These are phyloP conservation scores for Chamaecrista fasciculata DNA, from an alignment of 306 rosid species.

Conservation along the genomic window DNA sequence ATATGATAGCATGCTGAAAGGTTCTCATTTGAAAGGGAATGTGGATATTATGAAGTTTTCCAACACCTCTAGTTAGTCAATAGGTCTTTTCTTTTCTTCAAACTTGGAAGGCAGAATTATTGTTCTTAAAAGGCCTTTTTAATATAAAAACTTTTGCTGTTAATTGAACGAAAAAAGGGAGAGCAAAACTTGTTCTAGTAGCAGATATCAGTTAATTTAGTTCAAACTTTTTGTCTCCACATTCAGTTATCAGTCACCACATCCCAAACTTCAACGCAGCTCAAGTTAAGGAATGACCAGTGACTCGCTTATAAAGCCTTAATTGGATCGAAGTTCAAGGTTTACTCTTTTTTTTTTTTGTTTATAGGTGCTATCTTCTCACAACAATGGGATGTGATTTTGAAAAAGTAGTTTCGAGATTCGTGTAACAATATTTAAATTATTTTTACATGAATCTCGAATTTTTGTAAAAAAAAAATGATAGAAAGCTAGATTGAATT, in stretches of 20 bases:
- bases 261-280: not conserved
- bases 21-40: slow-evolving; percentile 1
- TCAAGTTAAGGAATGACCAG: not conserved
- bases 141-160: not conserved
- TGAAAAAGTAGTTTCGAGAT: too few species aligned
- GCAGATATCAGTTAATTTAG: not conserved
- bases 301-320: not conserved
- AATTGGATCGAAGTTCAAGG: not conserved
- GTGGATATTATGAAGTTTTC: slow-evolving; percentile 10
- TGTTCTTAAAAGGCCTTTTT: not conserved
- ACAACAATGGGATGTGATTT: not conserved
- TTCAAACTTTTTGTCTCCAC: not conserved
- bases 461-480: too few species aligned
- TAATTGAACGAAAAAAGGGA: not conserved
- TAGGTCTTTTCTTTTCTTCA: not conserved
- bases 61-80: slow-evolving; percentile 32
- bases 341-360: not conserved
- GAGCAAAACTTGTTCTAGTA: not conserved
- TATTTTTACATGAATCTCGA: too few species aligned
- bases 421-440: too few species aligned
- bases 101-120: not conserved
- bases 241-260: not conserved
- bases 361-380: not conserved
- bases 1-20: slow-evolving; percentile 20
- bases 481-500: too few species aligned